Conservation (phyloP, 1,284 basidiomycete species). For the Ceratobasidium sp. region DNA sequence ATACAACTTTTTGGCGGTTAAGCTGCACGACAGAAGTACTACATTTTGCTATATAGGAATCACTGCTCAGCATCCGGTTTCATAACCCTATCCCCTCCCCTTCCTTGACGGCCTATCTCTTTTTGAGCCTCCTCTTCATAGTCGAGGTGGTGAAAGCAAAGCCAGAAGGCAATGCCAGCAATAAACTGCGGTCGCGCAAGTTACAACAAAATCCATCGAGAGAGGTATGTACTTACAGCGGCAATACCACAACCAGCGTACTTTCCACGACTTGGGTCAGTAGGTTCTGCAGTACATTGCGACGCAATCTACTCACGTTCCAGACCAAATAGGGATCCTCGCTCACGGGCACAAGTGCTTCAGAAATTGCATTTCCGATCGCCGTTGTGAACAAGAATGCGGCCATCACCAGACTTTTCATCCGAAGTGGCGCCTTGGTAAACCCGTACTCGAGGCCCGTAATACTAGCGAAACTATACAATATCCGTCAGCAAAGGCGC, state of each 20-base stretch:
- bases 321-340: slow-evolving; percentile 32
- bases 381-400: slow-evolving; percentile 64
- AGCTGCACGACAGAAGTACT: too few species aligned
- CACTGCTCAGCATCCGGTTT: slow-evolving; percentile 14
- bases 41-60: neutral
- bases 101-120: slow-evolving; percentile 7
- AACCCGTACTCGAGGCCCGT: slow-evolving; percentile 85
- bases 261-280: neutral
- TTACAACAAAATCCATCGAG: neutral
- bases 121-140: slow-evolving; percentile 21
- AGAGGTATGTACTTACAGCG: neutral
- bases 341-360: slow-evolving; percentile 24
- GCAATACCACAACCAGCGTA: neutral
- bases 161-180: slow-evolving; percentile 24
- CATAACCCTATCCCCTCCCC: neutral
- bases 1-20: too few species aligned
- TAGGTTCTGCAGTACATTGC: neutral
- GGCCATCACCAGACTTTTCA: slow-evolving; percentile 81
- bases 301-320: slow-evolving; percentile 22
- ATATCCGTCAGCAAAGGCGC: neutral
- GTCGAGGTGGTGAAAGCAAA: slow-evolving; percentile 22
- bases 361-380: neutral
- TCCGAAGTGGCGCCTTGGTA: slow-evolving; percentile 82
- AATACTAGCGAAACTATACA: slow-evolving; percentile 79
- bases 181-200: neutral